Conservation (phyloP, 2,329 filamentous ascomycete genomes). For the Diaporthe ampelina region DNA sequence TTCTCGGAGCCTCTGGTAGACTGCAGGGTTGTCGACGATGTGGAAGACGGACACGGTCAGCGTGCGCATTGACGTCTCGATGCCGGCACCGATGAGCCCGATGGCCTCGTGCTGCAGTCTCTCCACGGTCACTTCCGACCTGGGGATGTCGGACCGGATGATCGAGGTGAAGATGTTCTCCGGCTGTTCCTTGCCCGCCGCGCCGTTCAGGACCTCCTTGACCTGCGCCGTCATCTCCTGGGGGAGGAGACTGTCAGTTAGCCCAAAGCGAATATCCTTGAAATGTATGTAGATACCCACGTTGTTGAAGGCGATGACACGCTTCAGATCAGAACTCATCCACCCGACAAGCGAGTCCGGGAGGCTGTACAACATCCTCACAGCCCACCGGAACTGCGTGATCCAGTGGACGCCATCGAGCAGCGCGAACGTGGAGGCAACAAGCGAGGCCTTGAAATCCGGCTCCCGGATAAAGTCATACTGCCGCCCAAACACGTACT, state of each 20-base stretch:
- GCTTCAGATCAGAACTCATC: neutral
- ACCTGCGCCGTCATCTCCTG: neutral
- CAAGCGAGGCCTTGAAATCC: neutral
- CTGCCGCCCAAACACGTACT: neutral
- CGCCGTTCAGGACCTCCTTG: neutral
- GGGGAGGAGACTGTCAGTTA: too few relatives aligned
- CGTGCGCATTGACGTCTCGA: conserved; percentile 6
- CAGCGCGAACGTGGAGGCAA: neutral
- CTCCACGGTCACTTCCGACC: neutral
- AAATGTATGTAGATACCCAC: too few relatives aligned
- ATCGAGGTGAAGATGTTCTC: neutral
- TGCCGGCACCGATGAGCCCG: conserved; percentile 3
- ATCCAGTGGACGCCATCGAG: neutral
- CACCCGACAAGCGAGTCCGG: neutral
- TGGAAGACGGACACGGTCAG: neutral
- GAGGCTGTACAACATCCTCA: neutral
- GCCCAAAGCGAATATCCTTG: too few relatives aligned
- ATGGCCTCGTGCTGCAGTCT: conserved; percentile 20
- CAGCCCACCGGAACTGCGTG: neutral
- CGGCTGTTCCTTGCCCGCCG: neutral
- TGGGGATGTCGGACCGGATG: conserved; percentile 10
- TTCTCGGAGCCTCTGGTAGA: neutral
- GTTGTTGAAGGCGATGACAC: neutral
- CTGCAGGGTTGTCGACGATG: neutral
- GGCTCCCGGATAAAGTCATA: neutral